A percentile compares a stretch with the other conserved stretches of the same genome.
Conservation (phyloP, 257 asterid genomes). For the Solanum chiquidenum region DNA sequence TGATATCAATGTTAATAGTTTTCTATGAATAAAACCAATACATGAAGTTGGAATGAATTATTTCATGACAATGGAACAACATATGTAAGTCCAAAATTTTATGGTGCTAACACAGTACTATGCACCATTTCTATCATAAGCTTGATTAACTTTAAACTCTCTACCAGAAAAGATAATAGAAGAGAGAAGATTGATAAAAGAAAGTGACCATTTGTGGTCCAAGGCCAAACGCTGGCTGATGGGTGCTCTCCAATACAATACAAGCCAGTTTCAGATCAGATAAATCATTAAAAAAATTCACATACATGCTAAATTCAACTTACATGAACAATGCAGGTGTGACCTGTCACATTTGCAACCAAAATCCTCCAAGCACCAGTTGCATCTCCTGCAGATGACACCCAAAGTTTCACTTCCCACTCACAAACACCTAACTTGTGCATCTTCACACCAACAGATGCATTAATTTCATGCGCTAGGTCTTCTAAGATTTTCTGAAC, state of each 20-base stretch:
- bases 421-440: conserved; percentile 86
- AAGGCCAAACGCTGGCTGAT: neutral
- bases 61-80: neutral
- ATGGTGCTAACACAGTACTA: neutral
- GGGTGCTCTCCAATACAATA: neutral
- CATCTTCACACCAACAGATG: conserved; percentile 83
- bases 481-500: conserved; percentile 62
- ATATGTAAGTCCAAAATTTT: neutral
- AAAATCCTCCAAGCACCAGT: conserved; percentile 97
- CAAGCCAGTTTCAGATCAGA: neutral
- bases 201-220: neutral
- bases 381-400: conserved; percentile 84
- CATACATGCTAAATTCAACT: conserved; percentile 13
- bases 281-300: neutral
- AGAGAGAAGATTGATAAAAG: neutral
- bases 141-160: neutral
- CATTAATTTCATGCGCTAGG: conserved; percentile 59
- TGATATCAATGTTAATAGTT: neutral
- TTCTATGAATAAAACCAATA: neutral
- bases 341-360: conserved; percentile 84
- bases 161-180: neutral
- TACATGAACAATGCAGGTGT: conserved; percentile 91
- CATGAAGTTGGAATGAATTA: neutral
- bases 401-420: conserved; percentile 95
- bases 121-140: neutral